Base-by-base conservation (phyloP, 306 rosid species). In the Alnus glutinosa region DNA sequence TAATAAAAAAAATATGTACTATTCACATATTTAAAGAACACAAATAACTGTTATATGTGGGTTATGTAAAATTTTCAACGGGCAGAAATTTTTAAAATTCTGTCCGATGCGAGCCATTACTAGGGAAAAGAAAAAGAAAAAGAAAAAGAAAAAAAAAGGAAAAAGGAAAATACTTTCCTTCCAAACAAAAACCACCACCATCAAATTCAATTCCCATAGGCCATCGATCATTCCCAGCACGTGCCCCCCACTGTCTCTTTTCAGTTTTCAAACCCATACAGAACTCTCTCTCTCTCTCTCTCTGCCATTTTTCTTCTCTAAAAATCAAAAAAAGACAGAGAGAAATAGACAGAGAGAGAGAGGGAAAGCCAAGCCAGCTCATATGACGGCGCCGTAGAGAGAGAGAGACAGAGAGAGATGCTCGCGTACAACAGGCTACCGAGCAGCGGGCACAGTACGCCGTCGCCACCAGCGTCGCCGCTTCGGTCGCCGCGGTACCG, bases 381-480 rank as follows among this genome's bases (percentile, higher is more conserved):
- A 42, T 68, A 68, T 44, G 49, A 68, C 34, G 75, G 30, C 61
- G 42, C 50, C 44, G 61, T 71, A 58, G 55, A 75, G 62, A 7
- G 50, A 34, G 18, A 23, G 34, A 67, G 36, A 42, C 18, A 42
- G 51, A 75, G 23, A 62, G 30, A 70, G 83, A 95, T 95, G 98
- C 96, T 91, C 90, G 80, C 97, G 16, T 83, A 86, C 83, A 89
- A 87, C 75, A 90, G 98, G 90, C 89, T 95, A 78, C 98, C 98
- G 68, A 89, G 87, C 78, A 91, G 98, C 78, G 98, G 98, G 73
- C 98, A 92, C 84, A 83, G 87, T 68, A 87, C 97, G 70, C 98
- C 98, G 47, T 92, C 98, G 13, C 92, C 98, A 50, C 98, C 98
- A 44, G 83, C 71, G 62, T 95, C 98, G 7, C 98, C 98, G 18